These are phyloP conservation scores for Telopea speciosissima DNA, from an alignment of 177 flowering plant genomes.

Conservation along the genomic window DNA sequence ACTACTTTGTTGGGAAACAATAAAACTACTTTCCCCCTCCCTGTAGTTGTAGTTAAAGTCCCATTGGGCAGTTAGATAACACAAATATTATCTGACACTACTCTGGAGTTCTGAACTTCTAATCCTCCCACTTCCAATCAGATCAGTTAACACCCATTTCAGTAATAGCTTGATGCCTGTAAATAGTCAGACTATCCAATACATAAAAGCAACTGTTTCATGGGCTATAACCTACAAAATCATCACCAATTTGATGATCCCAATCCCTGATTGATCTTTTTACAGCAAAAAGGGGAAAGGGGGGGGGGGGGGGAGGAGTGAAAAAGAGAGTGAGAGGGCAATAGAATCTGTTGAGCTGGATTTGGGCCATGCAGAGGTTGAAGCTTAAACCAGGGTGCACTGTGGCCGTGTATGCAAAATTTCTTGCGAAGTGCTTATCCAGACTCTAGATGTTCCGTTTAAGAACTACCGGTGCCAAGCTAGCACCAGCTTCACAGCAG, in stretches of 20 bases:
- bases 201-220: background rate
- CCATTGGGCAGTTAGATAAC: no score
- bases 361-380: background rate
- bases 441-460: background rate
- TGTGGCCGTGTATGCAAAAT: background rate
- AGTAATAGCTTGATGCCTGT: background rate
- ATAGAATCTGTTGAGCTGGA: background rate
- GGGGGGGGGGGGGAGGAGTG: background rate
- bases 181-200: background rate
- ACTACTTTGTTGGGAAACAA: no score
- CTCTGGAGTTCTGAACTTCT: no score
- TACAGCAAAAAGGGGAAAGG: background rate
- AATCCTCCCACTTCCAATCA: background rate
- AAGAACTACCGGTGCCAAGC: background rate
- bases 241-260: background rate
- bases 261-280: background rate
- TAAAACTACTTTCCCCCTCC: no score
- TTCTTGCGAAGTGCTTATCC: background rate
- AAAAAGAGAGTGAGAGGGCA: background rate
- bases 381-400: background rate
- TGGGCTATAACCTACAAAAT: background rate
- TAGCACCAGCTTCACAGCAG: background rate
- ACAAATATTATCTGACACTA: no score
- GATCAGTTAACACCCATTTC: no score
- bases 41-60: no score